These are phyloP conservation scores for Metschnikowia picachoensis DNA, from an alignment of 805 yeast species.

Conservation along the genomic window DNA sequence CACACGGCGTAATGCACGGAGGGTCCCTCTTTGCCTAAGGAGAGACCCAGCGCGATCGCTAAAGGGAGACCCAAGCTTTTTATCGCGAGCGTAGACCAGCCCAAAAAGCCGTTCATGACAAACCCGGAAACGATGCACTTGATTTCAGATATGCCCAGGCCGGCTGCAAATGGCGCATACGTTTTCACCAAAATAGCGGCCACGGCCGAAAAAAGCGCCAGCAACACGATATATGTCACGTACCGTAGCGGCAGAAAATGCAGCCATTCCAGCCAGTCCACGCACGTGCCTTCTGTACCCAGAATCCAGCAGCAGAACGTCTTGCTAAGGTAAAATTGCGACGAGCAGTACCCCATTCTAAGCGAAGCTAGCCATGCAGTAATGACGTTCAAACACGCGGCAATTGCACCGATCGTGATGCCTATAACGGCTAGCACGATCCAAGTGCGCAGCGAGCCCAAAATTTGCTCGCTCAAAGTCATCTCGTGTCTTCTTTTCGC, in stretches of 20 bases:
- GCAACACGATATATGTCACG: constrained; percentile 52
- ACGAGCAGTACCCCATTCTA: constrained; percentile 72
- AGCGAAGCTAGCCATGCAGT: constrained; percentile 85
- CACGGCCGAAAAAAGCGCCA: constrained; percentile 56
- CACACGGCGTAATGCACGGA: constrained; percentile 97
- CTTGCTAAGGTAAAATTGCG: constrained; percentile 64
- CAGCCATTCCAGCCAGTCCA: constrained; percentile 71
- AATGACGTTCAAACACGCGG: constrained; percentile 74
- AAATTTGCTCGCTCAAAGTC: constrained; percentile 24
- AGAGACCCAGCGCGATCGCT: constrained; percentile 88
- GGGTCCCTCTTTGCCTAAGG: constrained; percentile 98
- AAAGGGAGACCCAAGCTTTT: constrained; percentile 82
- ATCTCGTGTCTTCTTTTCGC: constrained; percentile 18
- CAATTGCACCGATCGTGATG: constrained; percentile 70
- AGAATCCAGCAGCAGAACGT: constrained; percentile 80
- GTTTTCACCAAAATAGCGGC: constrained; percentile 67
- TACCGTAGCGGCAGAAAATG: constrained; percentile 45
- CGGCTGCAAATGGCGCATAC: constrained; percentile 89
- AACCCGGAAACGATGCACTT: constrained; percentile 94
- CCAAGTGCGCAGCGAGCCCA: constrained; percentile 56
- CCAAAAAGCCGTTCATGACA: constrained; percentile 70
- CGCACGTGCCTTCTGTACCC: constrained; percentile 37
- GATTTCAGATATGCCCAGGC: constrained; percentile 96
- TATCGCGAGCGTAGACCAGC: constrained; percentile 64
- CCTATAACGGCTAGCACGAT: constrained; percentile 75